Evolutionary conservation across 306 rosid species (phyloP), one percentile per base, ranked within the genome.

Genomic region (Calophaca sinica): DNA sequence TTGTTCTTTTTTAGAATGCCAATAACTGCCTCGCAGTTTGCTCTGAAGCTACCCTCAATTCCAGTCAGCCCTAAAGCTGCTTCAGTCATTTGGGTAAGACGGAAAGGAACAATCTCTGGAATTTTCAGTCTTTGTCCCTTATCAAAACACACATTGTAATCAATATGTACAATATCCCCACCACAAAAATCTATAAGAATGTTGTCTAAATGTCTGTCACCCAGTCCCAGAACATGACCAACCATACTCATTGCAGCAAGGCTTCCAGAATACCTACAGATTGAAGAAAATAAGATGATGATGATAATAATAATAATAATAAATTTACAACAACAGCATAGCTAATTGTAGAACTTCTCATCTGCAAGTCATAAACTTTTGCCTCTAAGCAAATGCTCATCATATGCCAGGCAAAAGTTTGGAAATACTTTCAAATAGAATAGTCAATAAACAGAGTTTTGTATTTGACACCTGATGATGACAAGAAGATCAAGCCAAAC

Each of bases 81-180:
- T 87, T 93, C 98, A 79, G 91, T 84, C 80, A 89, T 89, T 46
- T 91, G 98, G 38, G 98, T 93, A 62, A 93, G 96, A 72, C 98
- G 97, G 84, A 93, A 93, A 68, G 98, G 98, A 83, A 93, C 98
- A 76, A 93, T 91, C 87, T 93, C 98, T 55, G 98, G 97, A 85
- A 93, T 77, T 87, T 93, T 93, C 53, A 93, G 84, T 79, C 90
- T 91, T 59, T 91, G 93, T 62, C 97, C 97, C 77, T 93, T 93
- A 70, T 93, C 98, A 57, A 93, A 93, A 88, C 93, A 91, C 77
- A 93, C 98, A 86, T 93, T 93, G 72, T 93, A 93, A 84, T 93
- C 98, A 62, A 93, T 93, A 55, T 91, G 97, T 53, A 93, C 96
- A 77, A 93, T 80, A 76, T 91, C 96, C 70, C 98, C 98, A 74